A percentile compares a stretch with the other conserved stretches of the same genome.
Evolutionary conservation across 2,329 filamentous ascomycete genomes (phyloP).

Genomic region (Penicillium corylophilum): DNA sequence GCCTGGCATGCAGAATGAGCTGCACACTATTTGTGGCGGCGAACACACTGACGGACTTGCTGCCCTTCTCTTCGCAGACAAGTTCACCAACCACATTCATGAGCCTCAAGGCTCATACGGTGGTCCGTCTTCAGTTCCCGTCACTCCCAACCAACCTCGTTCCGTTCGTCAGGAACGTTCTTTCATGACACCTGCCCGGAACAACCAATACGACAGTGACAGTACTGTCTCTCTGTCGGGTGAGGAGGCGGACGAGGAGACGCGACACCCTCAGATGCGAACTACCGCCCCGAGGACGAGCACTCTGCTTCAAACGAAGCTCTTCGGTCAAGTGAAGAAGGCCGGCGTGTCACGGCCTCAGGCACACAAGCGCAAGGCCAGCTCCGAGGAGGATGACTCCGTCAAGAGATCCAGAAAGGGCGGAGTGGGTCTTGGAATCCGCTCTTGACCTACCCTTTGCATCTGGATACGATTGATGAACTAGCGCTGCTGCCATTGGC

Average conservation of each 20-base stretch:
- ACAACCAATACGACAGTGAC: constrained; percentile 66
- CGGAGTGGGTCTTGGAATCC: constrained; percentile 58
- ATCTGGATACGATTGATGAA: constrained; percentile 28
- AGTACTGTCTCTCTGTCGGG: constrained; percentile 77
- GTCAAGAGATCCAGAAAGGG: constrained; percentile 54
- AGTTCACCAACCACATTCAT: constrained; percentile 36
- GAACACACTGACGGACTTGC: constrained; percentile 39
- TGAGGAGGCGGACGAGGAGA: constrained; percentile 52
- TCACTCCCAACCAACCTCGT: constrained; percentile 64
- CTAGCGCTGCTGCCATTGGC: constrained; percentile 16
- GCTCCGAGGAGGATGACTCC: constrained; percentile 34
- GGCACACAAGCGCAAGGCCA: constrained; percentile 41
- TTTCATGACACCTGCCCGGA: constrained; percentile 59
- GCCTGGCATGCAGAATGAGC: constrained; percentile 57
- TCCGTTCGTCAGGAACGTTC: constrained; percentile 50
- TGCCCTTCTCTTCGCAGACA: constrained; percentile 41
- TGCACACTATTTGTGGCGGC: constrained; percentile 37
- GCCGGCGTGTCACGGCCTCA: constrained; percentile 41
- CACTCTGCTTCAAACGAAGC: constrained; percentile 58
- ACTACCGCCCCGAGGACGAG: constrained; percentile 44
- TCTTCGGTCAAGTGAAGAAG: constrained; percentile 64
- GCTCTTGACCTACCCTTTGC: constrained; percentile 15
- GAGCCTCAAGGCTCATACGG: constrained; percentile 17
- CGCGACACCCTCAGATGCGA: constrained; percentile 15
- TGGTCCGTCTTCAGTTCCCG: constrained; percentile 68